These are phyloP conservation scores for Climacium dendroides DNA, from an alignment of 225 moss, liverwort and hornwort genomes.

Conservation along the genomic window DNA sequence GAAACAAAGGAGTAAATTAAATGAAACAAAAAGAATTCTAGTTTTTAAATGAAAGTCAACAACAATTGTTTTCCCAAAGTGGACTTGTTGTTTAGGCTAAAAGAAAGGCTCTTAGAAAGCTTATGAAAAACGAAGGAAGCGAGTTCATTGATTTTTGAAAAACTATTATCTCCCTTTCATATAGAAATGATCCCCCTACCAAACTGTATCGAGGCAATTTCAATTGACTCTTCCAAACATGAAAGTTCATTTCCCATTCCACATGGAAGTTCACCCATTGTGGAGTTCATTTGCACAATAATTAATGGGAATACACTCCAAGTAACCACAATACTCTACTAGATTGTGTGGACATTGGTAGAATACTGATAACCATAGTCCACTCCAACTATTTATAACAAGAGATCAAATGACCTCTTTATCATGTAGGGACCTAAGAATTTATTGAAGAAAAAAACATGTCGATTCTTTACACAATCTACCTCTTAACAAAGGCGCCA, in stretches of 20 bases:
- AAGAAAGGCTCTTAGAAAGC: rapidly evolving
- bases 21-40: neutral
- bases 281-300: too few species aligned
- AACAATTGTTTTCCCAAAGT: rapidly evolving
- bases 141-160: neutral
- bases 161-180: too few species aligned
- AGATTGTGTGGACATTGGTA: rapidly evolving
- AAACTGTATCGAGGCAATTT: rapidly evolving
- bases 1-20: neutral
- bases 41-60: rapidly evolving
- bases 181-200: rapidly evolving
- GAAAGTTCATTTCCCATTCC: neutral
- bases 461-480: neutral
- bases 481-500: neutral
- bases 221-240: rapidly evolving
- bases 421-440: rapidly evolving
- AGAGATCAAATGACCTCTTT: too few species aligned
- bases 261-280: neutral
- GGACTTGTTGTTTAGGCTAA: rapidly evolving
- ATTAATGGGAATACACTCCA: rapidly evolving
- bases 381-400: too few species aligned
- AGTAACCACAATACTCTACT: rapidly evolving
- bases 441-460: rapidly evolving
- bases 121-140: rapidly evolving
- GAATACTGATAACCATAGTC: neutral